Evolutionary conservation across 2,329 filamentous ascomycete genomes (phyloP).

Genomic region (Aspergillus neotritici): DNA sequence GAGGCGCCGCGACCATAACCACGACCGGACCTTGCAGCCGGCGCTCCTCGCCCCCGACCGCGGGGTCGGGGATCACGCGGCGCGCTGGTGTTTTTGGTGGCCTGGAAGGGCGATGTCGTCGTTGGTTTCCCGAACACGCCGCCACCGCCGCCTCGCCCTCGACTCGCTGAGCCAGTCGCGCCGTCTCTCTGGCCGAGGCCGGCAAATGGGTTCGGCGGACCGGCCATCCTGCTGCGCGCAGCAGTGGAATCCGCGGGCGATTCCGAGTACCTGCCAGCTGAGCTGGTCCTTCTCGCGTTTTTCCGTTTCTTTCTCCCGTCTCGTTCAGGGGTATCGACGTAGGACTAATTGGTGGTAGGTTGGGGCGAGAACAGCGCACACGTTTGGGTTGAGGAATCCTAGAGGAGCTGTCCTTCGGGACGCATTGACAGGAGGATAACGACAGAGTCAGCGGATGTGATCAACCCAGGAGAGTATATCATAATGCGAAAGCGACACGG

Average conservation of each 20-base stretch:
- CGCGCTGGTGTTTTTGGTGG: conserved; percentile 13
- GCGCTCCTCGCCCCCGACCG: conserved; percentile 18
- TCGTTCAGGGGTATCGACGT: not conserved
- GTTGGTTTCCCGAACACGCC: not conserved
- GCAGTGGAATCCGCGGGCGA: conserved; percentile 16
- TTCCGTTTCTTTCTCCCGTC: not conserved
- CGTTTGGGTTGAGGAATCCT: not conserved
- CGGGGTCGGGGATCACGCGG: conserved; percentile 14
- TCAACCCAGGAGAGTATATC: conserved; percentile 2
- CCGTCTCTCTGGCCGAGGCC: conserved; percentile 23
- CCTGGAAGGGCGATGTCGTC: conserved; percentile 10
- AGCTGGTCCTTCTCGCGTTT: not conserved
- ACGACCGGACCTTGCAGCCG: conserved; percentile 11
- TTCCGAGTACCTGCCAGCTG: conserved; percentile 9
- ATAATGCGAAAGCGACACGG: conserved; percentile 5
- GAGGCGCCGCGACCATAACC: conserved; percentile 18
- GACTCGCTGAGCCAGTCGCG: conserved; percentile 17
- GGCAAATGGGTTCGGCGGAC: conserved; percentile 26
- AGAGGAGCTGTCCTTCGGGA: conserved; percentile 11
- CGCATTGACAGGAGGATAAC: conserved; percentile 17
- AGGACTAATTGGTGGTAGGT: not conserved
- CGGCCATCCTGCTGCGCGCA: conserved; percentile 27
- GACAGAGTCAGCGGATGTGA: conserved; percentile 15
- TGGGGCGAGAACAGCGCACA: not conserved
- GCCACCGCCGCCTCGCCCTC: conserved; percentile 21